Evolutionary conservation across 2,329 filamentous ascomycete genomes (phyloP), one percentile per base, ranked within the genome.

Genomic region (Boeremia exigua): DNA sequence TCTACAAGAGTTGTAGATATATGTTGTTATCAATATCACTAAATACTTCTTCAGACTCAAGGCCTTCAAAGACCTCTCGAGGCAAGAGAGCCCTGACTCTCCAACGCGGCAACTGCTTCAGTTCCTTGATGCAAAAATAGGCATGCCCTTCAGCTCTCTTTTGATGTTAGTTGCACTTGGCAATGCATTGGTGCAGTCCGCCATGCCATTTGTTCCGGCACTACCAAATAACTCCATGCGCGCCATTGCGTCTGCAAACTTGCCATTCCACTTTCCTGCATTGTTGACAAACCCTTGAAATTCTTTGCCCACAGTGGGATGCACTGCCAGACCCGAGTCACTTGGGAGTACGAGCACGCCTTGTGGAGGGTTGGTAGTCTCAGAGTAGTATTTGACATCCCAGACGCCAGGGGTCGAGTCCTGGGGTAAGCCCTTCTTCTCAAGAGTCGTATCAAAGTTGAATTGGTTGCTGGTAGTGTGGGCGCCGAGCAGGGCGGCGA

Each of bases 211-310:
- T 14, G 52, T 59, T 4, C 60, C 56, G 19, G 27, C 40, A 27
- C 48, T 58, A 6, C 67, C 67, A 46, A 69, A 63, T 17, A 66
- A 38, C 5, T 50, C 49, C 62, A 71, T 65, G 34, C 57, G 50
- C 10, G 28, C 58, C 64, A 71, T 65, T 1, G 71, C 70, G 44
- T 65, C 65, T 3, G 65, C 63, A 56, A 72, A 75, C 42, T 68
- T 68, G 23, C 65, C 65, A 29, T 59, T 71, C 74, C 73, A 77
- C 54, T 72, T 69, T 8, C 65, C 71, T 45, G 69, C 66, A 43
- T 70, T 69, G 15, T 64, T 60, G 1, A 75, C 69, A 28, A 77
- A 75, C 11, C 63, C 69, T 54, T 64, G 62, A 56, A 77, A 75
- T 54, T 70, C 67, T 43, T 72, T 69, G 1, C 74, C 74, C 0